Base-by-base conservation (phyloP, 495 filamentous ascomycete genomes). In the Tuber magnatum region DNA sequence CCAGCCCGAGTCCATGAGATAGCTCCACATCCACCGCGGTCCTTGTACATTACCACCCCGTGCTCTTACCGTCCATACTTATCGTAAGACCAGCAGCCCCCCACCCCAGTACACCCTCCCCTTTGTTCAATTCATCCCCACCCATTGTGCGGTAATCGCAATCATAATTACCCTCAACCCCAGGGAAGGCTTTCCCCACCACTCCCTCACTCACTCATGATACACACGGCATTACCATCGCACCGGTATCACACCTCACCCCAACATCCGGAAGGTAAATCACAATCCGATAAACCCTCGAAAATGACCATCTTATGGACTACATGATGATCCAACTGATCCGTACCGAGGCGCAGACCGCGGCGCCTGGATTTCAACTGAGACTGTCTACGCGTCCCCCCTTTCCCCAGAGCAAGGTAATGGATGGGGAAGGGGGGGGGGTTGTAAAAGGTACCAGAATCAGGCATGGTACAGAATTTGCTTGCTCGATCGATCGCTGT, bases 361-460 rank as follows among this genome's bases (percentile, higher is more conserved):
- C 51, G 51, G 51, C 12, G 51, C 12, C n/a, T n/a, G 16, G 3
- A 61, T 61, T 61, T 61, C 5, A 61, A 61, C 51, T 61, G n/a
- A 28, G 51, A 61, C 51, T 32, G 51, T 61, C 51, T 61, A 61
- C 51, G 51, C 51, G 51, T 61, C 51, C 51, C n/a, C 51, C 51
- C 51, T n/a, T 32, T 16, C n/a, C 9, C 4, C 22, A 16, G 51
- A 16, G 51, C 22, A 61, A 61, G 51, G 51, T 20, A 2, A 24
- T n/a, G 22, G 6, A 9, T 9, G 10, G 1, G 8, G 48, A 24
- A 24, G 48, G 48, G 48, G 48, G n/a, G 8, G n/a, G 28, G 0
- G 28, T n/a, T 32, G n/a, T 61, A 16, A 61, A 61, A 32, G 51
- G n/a, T 61, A 61, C n/a, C n/a, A 61, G n/a, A 61, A 61, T 16